Percentiles rank a stretch among this genome's conserved stretches.
Evolutionary conservation across 176 grass and related monocot genomes (phyloP).

Genomic region (Eremochloa ophiuroides): DNA sequence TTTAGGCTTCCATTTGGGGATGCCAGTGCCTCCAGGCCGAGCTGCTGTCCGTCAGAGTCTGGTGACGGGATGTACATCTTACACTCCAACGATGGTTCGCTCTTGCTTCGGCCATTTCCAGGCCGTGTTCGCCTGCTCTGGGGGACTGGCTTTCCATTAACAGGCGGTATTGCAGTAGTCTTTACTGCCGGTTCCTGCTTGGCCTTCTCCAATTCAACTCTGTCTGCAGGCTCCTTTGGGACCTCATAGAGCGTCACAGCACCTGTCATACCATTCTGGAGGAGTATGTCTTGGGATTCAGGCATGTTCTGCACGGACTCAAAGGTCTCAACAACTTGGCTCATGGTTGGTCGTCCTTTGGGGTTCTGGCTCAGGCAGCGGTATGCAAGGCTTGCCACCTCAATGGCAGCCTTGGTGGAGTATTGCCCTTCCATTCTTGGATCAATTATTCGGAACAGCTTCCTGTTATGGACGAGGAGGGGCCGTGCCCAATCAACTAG

Average conservation of each 20-base stretch:
- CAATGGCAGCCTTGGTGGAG: conserved; percentile 59
- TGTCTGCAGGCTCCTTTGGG: conserved; percentile 49
- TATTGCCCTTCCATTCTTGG: conserved; percentile 92
- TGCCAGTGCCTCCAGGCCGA: conserved; percentile 22
- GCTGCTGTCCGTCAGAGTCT: conserved; percentile 49
- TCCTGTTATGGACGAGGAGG: conserved; percentile 76
- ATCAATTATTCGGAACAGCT: conserved; percentile 83
- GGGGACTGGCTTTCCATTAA: conserved; percentile 45
- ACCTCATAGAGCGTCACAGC: conserved; percentile 73
- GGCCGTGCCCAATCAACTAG: conserved; percentile 94
- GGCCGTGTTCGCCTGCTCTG: conserved; percentile 64
- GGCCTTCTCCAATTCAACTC: conserved; percentile 37
- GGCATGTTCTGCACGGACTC: conserved; percentile 63
- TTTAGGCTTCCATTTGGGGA: conserved; percentile 25
- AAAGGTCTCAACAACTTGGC: conserved; percentile 56
- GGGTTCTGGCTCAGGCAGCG: conserved; percentile 87
- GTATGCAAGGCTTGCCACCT: conserved; percentile 70
- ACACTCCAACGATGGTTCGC: conserved; percentile 72
- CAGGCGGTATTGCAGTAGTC: background rate
- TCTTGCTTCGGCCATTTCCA: conserved; percentile 81
- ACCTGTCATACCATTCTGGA: conserved; percentile 45
- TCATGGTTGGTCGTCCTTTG: conserved; percentile 79
- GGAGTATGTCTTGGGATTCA: conserved; percentile 64
- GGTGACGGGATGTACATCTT: conserved; percentile 82
- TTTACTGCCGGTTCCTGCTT: conserved; percentile 38